These are phyloP conservation scores for Aspergillus coremiiformis DNA, from an alignment of 495 filamentous ascomycete genomes.

Conservation along the genomic window DNA sequence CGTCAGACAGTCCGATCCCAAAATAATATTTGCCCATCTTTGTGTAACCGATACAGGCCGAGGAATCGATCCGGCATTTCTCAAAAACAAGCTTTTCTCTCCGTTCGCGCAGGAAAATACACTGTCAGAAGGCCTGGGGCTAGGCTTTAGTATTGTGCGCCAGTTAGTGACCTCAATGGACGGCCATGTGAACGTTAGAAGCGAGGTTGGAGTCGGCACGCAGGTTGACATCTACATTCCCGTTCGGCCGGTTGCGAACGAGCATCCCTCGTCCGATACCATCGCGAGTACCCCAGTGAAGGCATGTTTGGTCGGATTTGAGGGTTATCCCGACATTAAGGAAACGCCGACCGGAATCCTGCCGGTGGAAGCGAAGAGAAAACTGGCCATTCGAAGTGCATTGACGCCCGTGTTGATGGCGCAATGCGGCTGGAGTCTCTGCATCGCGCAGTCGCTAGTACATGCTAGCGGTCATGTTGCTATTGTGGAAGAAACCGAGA, in stretches of 20 bases:
- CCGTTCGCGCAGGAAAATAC: constrained; percentile 68
- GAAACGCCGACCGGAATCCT: constrained; percentile 22
- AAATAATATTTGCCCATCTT: constrained; percentile 29
- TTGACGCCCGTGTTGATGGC: constrained; percentile 24
- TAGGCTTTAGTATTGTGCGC: constrained; percentile 62
- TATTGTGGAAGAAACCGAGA: constrained; percentile 23
- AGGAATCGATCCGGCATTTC: constrained; percentile 63
- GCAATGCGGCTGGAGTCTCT: constrained; percentile 23
- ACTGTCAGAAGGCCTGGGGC: constrained; percentile 58
- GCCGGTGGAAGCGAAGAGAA: constrained; percentile 26
- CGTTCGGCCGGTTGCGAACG: constrained; percentile 14
- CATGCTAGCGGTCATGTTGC: constrained; percentile 22
- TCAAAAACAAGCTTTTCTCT: constrained; percentile 57
- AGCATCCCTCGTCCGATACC: background rate
- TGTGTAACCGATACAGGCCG: constrained; percentile 57
- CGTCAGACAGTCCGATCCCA: constrained; percentile 8
- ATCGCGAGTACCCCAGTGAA: background rate
- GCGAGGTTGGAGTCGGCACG: constrained; percentile 50
- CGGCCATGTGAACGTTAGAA: constrained; percentile 53
- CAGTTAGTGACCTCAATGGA: constrained; percentile 55
- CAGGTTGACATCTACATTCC: constrained; percentile 49
- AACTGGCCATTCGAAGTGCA: constrained; percentile 25
- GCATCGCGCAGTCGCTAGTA: constrained; percentile 21
- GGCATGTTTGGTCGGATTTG: constrained; percentile 27
- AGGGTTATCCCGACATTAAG: constrained; percentile 22